A percentile compares a stretch with the other conserved stretches of the same genome.
Evolutionary conservation across 345 rosid species (phyloP).

Genomic region (Limnanthes douglasii): DNA sequence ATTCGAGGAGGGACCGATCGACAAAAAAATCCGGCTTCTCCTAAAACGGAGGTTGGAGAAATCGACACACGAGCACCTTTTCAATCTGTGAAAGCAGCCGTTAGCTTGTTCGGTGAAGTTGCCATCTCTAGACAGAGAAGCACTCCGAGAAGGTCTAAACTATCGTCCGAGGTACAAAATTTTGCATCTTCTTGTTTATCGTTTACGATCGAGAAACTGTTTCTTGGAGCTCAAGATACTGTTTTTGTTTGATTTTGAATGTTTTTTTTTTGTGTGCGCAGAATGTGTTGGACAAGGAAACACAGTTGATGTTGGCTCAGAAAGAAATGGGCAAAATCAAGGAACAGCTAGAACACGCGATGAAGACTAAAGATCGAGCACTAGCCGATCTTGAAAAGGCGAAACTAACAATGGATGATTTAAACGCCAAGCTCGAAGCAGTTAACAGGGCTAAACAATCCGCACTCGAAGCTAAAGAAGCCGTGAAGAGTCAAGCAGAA

Average conservation of each 20-base stretch:
- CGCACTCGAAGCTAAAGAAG: constrained; percentile 28
- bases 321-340: constrained; percentile 28
- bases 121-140: constrained; percentile 23
- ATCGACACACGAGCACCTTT: constrained; percentile 90
- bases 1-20: constrained; percentile 14
- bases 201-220: neutral
- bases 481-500: constrained; percentile 26
- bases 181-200: neutral
- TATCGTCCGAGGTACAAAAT: constrained; percentile 30
- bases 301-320: constrained; percentile 35
- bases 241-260: too few species aligned
- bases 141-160: constrained; percentile 20
- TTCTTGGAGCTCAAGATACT: neutral
- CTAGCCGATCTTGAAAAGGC: constrained; percentile 38
- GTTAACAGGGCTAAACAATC: constrained; percentile 25
- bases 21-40: constrained; percentile 25
- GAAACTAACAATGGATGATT: constrained; percentile 23
- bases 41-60: constrained; percentile 75
- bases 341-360: constrained; percentile 24
- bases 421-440: constrained; percentile 22
- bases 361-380: constrained; percentile 26
- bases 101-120: constrained; percentile 73
- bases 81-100: constrained; percentile 92
- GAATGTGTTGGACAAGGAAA: constrained; percentile 47
- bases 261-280: constrained; percentile 13